phyloP scores from a whole-genome alignment of 2,329 filamentous ascomycete genomes.

The Penicillium italicum region DNA sequence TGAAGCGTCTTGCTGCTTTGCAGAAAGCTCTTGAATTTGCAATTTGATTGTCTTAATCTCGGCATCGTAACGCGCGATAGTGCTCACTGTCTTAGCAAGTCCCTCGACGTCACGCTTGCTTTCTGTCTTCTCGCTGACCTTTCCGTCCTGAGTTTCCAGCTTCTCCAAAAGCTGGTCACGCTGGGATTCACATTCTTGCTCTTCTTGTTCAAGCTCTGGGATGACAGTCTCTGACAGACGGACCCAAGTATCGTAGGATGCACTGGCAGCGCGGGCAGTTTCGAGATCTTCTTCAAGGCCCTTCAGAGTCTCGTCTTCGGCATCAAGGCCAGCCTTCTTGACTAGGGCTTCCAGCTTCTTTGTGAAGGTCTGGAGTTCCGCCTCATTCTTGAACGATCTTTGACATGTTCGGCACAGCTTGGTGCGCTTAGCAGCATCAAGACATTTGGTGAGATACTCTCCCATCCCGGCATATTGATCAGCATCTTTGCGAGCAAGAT shows the following conservation, averaged over 20 bases:
- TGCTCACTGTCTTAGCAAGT: conserved; percentile 70
- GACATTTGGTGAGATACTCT: conserved; percentile 67
- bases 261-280: conserved; percentile 59
- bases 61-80: conserved; percentile 66
- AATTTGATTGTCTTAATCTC: conserved; percentile 69
- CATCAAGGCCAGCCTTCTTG: conserved; percentile 50
- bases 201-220: conserved; percentile 63
- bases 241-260: conserved; percentile 70
- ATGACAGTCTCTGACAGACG: conserved; percentile 67
- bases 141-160: conserved; percentile 65
- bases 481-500: conserved; percentile 59
- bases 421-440: conserved; percentile 62
- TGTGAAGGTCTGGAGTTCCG: conserved; percentile 61
- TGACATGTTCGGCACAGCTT: conserved; percentile 75
- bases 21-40: conserved; percentile 71
- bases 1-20: conserved; percentile 68
- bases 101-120: conserved; percentile 71
- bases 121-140: conserved; percentile 60
- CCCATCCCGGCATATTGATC: conserved; percentile 65
- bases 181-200: conserved; percentile 59
- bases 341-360: conserved; percentile 61
- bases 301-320: conserved; percentile 60
- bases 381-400: conserved; percentile 59
- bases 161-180: conserved; percentile 57
- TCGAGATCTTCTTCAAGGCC: conserved; percentile 61